Percentiles rank a stretch among this genome's conserved stretches.
Evolutionary conservation across 306 rosid species (phyloP).

Genomic region (Glycine tomentella): DNA sequence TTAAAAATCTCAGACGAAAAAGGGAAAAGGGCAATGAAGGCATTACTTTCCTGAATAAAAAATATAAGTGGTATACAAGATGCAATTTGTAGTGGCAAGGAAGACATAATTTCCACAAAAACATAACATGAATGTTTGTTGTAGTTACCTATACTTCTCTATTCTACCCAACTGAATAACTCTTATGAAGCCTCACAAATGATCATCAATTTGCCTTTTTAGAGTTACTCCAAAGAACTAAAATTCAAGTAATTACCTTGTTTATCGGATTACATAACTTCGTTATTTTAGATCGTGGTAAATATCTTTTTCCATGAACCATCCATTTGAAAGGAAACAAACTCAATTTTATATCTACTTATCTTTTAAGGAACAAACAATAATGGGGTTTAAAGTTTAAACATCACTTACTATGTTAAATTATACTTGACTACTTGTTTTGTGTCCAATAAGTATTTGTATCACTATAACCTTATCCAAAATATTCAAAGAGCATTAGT

Average conservation of each 20-base stretch:
- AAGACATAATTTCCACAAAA: conserved; percentile 4
- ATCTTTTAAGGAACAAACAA: conserved; percentile 1
- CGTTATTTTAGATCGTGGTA: neutral
- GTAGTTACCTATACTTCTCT: neutral
- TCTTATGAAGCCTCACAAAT: conserved; percentile 5
- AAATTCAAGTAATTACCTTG: neutral
- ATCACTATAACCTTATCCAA: neutral
- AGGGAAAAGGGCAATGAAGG: conserved; percentile 12
- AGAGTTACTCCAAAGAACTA: neutral
- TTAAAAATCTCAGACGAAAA: conserved; percentile 1
- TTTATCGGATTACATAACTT: neutral
- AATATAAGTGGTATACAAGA: conserved; percentile 15
- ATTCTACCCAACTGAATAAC: neutral
- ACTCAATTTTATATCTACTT: neutral
- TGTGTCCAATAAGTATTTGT: neutral
- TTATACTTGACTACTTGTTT: neutral
- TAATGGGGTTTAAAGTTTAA: neutral
- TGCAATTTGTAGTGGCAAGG: conserved; percentile 26
- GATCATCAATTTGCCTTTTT: neutral
- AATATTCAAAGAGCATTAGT: neutral
- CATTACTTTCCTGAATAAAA: conserved; percentile 8
- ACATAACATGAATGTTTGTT: neutral
- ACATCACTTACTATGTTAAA: neutral
- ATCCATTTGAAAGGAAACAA: conserved; percentile 3
- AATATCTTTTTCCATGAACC: neutral